Evolutionary conservation across 345 rosid species (phyloP).

Genomic region (Pistacia atlantica): DNA sequence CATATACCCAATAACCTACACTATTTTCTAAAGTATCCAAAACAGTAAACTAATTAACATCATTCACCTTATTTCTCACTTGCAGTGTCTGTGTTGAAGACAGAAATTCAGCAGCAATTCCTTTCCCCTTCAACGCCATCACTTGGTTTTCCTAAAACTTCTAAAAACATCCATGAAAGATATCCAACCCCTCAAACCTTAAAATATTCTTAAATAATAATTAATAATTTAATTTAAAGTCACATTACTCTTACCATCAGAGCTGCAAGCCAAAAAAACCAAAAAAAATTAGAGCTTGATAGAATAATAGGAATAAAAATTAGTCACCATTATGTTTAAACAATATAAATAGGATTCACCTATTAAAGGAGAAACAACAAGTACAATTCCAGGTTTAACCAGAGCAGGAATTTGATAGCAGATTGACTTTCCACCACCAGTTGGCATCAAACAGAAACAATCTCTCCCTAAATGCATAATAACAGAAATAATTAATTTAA

Average conservation of each 20-base stretch:
- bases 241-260: constrained; percentile 68
- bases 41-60: background rate
- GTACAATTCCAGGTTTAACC: constrained; percentile 84
- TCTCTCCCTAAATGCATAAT: constrained; percentile 55
- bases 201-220: background rate
- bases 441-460: constrained; percentile 97
- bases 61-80: constrained; percentile 58
- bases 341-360: constrained; percentile 41
- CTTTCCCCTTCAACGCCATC: constrained; percentile 81
- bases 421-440: constrained; percentile 97
- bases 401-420: constrained; percentile 96
- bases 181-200: background rate
- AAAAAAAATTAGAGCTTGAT: background rate
- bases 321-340: background rate
- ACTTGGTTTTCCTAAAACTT: constrained; percentile 84
- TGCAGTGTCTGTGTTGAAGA: constrained; percentile 73
- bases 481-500: background rate
- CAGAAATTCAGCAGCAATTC: constrained; percentile 88
- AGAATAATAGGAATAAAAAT: background rate
- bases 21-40: background rate
- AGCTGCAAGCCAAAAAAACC: constrained; percentile 47
- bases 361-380: constrained; percentile 92
- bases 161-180: background rate
- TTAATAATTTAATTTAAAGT: background rate
- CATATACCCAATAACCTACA: background rate